These are phyloP conservation scores for Yarrowia sp. DNA, from an alignment of 805 yeast genomes.

Conservation along the genomic window DNA sequence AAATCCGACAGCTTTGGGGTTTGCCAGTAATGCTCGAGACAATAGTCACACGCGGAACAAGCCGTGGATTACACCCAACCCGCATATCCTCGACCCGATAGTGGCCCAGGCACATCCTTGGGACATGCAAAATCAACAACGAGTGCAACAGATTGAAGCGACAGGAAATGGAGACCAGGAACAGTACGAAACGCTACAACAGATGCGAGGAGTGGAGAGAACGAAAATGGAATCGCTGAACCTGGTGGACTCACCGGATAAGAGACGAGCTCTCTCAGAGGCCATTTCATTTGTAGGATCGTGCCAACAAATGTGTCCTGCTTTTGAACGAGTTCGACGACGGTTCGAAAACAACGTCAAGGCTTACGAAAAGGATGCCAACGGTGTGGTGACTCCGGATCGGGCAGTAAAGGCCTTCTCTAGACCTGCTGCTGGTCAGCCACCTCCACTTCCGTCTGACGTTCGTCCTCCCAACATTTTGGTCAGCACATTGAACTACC, in stretches of 20 bases:
- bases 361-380: slow-evolving; percentile 66
- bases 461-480: slow-evolving; percentile 88
- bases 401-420: slow-evolving; percentile 88
- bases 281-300: slow-evolving; percentile 87
- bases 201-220: slow-evolving; percentile 71
- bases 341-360: slow-evolving; percentile 83
- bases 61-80: not conserved
- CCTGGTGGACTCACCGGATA: slow-evolving; percentile 82
- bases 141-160: slow-evolving; percentile 51
- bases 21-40: not conserved
- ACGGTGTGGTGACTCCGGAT: slow-evolving; percentile 53
- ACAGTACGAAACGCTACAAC: slow-evolving; percentile 43
- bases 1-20: not conserved
- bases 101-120: slow-evolving; percentile 45
- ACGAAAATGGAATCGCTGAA: slow-evolving; percentile 73
- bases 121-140: slow-evolving; percentile 72
- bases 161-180: not conserved
- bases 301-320: slow-evolving; percentile 93
- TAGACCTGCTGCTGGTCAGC: slow-evolving; percentile 97
- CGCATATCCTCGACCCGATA: slow-evolving; percentile 8
- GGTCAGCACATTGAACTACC: slow-evolving; percentile 61
- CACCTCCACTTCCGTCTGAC: slow-evolving; percentile 95
- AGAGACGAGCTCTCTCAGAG: slow-evolving; percentile 74
- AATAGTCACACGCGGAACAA: not conserved
- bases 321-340: slow-evolving; percentile 84